Base-by-base conservation (phyloP, 1,284 basidiomycete genomes). In the Ceratobasidium sp. region DNA sequence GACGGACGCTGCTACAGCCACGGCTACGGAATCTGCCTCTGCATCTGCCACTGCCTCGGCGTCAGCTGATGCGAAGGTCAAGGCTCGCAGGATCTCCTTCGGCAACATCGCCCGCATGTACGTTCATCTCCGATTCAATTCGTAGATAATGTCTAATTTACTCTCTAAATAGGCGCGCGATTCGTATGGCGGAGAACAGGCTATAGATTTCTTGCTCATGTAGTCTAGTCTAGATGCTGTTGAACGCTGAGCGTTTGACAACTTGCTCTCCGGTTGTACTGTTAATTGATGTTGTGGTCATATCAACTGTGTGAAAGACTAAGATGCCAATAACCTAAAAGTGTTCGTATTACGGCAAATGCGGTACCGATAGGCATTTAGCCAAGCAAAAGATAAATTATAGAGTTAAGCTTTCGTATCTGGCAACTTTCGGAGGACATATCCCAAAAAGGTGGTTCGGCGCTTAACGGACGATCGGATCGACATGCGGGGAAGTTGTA, bases 201-300 rank as follows among this genome's bases (percentile, higher is more conserved):
- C 47, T 17, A 33, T 19, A 64, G 47, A 15, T 64, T 54, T 29
- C 5, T 22, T 51, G 6, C 36, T 41, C 36, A 41, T 41, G 47
- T 64, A 64, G 62, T 51, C 50, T 48, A 59, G 41, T 17, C 29
- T 51, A 50, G 62, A 19, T 33, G 4, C 24, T 62, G 59, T 62
- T 62, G 36, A 64, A 48, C 62, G 62, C 62, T 64, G 62, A 22
- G 62, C 62, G 62, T 64, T 64, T 64, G 27, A 33, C 11, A 41
- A 41, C 36, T 41, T 41, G 36, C 36, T n/a, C 36, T 41, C 11
- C 62, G 45, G 29, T 51, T 62, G 44, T 64, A 64, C 36, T 27
- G 4, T n/a, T 24, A 64, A 64, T 64, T 33, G 62, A 64, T 64
- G 47, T 50, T 64, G 27, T 3, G 15, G 62, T 64, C 50, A 29